phyloP scores from a whole-genome alignment of 129 eudicot genomes.

The Centaurea solstitialis region DNA sequence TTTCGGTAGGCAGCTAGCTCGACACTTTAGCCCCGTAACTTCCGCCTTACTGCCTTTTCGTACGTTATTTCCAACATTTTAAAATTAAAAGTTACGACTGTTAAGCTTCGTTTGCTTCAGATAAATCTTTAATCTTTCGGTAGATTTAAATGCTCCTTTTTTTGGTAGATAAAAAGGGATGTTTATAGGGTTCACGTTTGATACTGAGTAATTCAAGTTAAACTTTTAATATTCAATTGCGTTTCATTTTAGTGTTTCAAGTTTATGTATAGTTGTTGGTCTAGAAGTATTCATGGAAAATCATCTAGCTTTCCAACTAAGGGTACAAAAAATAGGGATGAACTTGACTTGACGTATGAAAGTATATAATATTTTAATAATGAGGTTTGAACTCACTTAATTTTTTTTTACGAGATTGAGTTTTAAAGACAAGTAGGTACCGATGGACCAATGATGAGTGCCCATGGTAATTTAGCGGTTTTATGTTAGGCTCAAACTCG shows the following conservation, averaged over 20 bases:
- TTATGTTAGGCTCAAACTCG: background rate
- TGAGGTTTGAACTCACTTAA: too few species aligned
- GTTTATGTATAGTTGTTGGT: background rate
- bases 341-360: background rate
- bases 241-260: too few species aligned
- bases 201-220: background rate
- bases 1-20: constrained; percentile 21
- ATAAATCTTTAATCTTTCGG: background rate
- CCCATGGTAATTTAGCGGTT: background rate
- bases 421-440: too few species aligned
- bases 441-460: background rate
- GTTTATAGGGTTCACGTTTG: background rate
- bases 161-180: background rate
- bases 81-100: background rate
- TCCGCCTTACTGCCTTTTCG: constrained; percentile 6
- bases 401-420: background rate
- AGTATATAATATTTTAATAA: too few species aligned
- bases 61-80: background rate
- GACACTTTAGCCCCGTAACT: constrained; percentile 36
- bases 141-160: background rate
- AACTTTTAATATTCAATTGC: background rate
- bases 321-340: too few species aligned
- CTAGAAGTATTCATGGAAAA: too few species aligned
- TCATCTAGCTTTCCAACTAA: too few species aligned
- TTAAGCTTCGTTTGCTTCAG: background rate